Evolutionary conservation across 257 asterid species (phyloP).

Genomic region (Nicotiana noctiflora): DNA sequence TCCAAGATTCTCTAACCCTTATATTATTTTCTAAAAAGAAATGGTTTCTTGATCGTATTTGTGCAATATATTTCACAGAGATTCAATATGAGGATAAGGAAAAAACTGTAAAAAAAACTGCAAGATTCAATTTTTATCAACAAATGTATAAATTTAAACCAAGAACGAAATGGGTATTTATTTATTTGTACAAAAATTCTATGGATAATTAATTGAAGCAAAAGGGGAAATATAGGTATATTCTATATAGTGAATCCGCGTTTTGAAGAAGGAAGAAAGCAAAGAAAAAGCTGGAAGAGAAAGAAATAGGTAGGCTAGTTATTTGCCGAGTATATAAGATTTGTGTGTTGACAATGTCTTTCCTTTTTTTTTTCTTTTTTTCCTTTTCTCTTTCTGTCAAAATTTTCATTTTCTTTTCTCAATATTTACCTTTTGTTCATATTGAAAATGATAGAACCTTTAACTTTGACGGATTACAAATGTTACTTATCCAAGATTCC

Average conservation of each 20-base stretch:
- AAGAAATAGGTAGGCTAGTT: conserved; percentile 6
- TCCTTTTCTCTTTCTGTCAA: not conserved
- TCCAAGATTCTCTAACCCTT: not conserved
- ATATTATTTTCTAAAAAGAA: not conserved
- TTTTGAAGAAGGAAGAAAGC: conserved; percentile 12
- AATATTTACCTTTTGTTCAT: not conserved
- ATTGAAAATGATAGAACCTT: conserved; percentile 33
- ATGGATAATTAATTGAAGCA: not conserved
- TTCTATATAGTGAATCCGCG: conserved; percentile 49
- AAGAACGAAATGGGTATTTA: not conserved
- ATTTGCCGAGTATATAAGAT: not conserved
- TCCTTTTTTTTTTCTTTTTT: not conserved
- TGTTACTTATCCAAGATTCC: conserved; percentile 5
- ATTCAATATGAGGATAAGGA: not conserved
- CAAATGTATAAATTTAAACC: not conserved
- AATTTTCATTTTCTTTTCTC: not conserved
- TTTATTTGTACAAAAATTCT: not conserved
- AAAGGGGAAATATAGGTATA: not conserved
- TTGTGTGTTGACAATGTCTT: conserved; percentile 18
- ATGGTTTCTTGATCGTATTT: not conserved
- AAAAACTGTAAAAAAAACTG: not conserved
- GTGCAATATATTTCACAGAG: not conserved
- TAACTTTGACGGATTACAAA: conserved; percentile 14
- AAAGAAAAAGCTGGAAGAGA: conserved; percentile 8
- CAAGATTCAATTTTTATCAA: not conserved